phyloP scores from a whole-genome alignment of 2,329 filamentous ascomycete species.

The Juglanconis sp. region DNA sequence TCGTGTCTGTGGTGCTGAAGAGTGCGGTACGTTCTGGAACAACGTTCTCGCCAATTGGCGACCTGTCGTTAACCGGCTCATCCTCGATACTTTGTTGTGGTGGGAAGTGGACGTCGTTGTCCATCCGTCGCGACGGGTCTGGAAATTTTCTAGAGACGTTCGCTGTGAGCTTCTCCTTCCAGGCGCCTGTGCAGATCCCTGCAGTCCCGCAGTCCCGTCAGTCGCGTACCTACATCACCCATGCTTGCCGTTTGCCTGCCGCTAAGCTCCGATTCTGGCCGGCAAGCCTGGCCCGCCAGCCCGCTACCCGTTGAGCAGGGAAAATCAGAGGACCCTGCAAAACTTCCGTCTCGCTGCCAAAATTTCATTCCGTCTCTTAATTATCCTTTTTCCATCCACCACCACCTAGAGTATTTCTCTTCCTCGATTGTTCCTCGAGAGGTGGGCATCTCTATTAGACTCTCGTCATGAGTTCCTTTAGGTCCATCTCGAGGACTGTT shows the following conservation, averaged over 20 bases:
- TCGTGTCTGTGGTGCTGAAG: constrained; percentile 8
- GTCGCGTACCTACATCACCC: constrained; percentile 1
- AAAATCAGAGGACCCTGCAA: constrained; percentile 9
- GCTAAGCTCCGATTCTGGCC: constrained; percentile 15
- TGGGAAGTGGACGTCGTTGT: constrained; percentile 26
- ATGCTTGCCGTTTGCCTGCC: constrained; percentile 9
- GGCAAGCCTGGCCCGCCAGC: neutral
- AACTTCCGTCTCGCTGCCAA: constrained; percentile 13
- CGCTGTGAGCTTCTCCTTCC: neutral
- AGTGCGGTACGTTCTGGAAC: constrained; percentile 29
- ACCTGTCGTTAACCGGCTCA: constrained; percentile 42
- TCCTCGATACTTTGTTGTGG: constrained; percentile 20
- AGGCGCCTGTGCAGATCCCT: neutral
- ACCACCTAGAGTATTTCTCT: neutral
- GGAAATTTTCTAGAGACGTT: neutral
- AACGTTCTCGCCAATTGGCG: constrained; percentile 41
- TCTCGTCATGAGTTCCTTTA: constrained; percentile 44
- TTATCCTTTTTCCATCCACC: neutral
- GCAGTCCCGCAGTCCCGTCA: neutral
- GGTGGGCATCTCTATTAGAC: constrained; percentile 22
- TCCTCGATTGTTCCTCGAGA: constrained; percentile 18
- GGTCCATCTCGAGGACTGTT: constrained; percentile 39
- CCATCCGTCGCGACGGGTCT: neutral
- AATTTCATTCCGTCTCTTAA: constrained; percentile 10
- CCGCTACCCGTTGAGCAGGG: neutral